These are phyloP conservation scores for Eutrema japonicum DNA, from an alignment of 345 rosid species.

Conservation along the genomic window DNA sequence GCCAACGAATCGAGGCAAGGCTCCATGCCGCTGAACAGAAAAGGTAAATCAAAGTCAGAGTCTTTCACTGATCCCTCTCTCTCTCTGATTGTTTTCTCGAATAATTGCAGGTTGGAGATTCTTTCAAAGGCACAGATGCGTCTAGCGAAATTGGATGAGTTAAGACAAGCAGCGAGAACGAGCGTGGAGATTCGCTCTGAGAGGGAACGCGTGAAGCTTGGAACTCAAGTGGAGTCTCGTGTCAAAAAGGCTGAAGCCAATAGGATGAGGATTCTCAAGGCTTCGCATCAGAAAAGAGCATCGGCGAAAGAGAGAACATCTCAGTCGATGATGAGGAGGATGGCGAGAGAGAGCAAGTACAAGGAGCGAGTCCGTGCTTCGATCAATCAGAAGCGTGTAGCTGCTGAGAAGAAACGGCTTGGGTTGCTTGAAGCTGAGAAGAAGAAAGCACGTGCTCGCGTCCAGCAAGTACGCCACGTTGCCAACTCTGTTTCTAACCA, in stretches of 20 bases:
- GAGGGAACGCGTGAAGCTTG: conserved; percentile 85
- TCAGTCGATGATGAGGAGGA: conserved; percentile 75
- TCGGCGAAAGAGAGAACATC: conserved; percentile 79
- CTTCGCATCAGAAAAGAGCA: conserved; percentile 72
- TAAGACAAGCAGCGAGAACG: conserved; percentile 89
- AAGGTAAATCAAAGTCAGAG: conserved; percentile 51
- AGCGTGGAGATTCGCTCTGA: conserved; percentile 75
- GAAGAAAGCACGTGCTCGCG: conserved; percentile 81
- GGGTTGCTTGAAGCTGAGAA: conserved; percentile 88
- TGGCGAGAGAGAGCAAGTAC: conserved; percentile 86
- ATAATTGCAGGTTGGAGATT: conserved; percentile 64
- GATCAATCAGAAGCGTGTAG: conserved; percentile 83
- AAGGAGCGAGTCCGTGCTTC: conserved; percentile 83
- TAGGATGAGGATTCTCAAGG: conserved; percentile 83
- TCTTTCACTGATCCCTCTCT: neutral
- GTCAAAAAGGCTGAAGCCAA: conserved; percentile 91
- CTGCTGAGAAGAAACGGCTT: conserved; percentile 92
- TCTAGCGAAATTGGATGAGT: conserved; percentile 79
- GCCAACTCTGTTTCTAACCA: conserved; percentile 75
- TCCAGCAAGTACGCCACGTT: conserved; percentile 69
- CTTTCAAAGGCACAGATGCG: conserved; percentile 84
- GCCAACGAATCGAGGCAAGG: conserved; percentile 95
- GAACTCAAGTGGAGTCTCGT: conserved; percentile 74
- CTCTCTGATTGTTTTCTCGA: neutral
- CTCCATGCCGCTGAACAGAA: conserved; percentile 95